Base-by-base conservation (phyloP, 805 yeast genomes). In the Teunomyces lycoperdinae region DNA sequence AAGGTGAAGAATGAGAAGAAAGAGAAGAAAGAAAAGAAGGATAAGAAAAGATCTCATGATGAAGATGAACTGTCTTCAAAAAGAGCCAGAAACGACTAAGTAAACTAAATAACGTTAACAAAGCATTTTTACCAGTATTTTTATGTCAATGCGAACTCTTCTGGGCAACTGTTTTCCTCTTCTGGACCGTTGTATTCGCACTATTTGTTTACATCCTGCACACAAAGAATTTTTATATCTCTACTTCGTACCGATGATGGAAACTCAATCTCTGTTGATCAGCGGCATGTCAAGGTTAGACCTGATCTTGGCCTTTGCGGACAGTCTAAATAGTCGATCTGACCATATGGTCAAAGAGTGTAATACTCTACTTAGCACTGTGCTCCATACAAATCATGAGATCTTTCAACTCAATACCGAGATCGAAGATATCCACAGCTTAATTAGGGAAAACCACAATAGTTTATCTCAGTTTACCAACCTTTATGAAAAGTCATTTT, bases 401-500 rank as follows among this genome's bases (percentile, higher is more conserved):
- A 38, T 38, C 14, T 38, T 26, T 2, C 39, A 54, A 9, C 54
- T 62, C 7, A 74, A 72, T 49, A 40, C 56, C 11, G 53, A 59
- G 26, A 63, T 71, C 34, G 73, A 67, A 40, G 53, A 55, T 30
- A 55, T 67, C 38, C 46, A 58, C 9, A 57, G 57, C 42, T 52
- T 60, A 28, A 56, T 62, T 38, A 45, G 50, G 11, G 49, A 53
- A 20, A 70, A 71, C 53, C 52, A 53, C 34, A 41, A 44, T 20
- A 58, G 52, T 38, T 49, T 65, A 34, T 55, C 43, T 27, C 64
- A 63, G 38, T 61, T 69, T 48, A 58, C 62, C 50, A 63, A 59
- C 17, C 59, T 73, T 35, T 54, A 61, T 33, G 69, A 65, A 39
- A 68, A 63, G 56, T 54, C 68, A 4, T 60, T 60, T 44, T 61